phyloP scores from a whole-genome alignment of 2,329 filamentous ascomycete species.

The Aulographum hederae region DNA sequence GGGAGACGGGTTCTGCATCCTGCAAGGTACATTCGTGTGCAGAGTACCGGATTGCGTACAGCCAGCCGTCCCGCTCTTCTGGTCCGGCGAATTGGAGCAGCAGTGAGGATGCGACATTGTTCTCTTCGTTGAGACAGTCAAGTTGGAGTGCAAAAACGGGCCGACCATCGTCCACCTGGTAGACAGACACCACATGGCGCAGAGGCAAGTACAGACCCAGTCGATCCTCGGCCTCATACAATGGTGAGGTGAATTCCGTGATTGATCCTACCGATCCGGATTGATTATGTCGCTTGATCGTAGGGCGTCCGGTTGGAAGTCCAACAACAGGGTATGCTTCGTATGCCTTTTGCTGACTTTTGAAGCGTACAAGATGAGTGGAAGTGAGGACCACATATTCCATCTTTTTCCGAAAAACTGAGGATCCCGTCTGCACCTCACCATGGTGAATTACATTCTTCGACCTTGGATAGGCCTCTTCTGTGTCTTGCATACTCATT shows the following conservation, averaged over 20 bases:
- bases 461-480: no score
- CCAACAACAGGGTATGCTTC: no score
- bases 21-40: conserved; percentile 35
- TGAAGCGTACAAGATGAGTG: conserved; percentile 48
- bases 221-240: conserved; percentile 13
- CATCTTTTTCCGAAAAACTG: conserved; percentile 54
- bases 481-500: no score
- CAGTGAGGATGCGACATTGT: conserved; percentile 40
- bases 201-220: conserved; percentile 43
- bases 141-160: conserved; percentile 50
- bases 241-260: no score
- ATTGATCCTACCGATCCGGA: no score
- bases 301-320: no score
- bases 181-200: conserved; percentile 48
- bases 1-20: conserved; percentile 34
- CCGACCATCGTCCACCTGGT: conserved; percentile 47
- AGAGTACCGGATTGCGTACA: conserved; percentile 40
- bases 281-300: no score
- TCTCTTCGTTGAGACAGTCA: conserved; percentile 48
- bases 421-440: conserved; percentile 50
- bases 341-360: conserved; percentile 45
- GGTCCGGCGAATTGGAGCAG: conserved; percentile 46
- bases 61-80: conserved; percentile 48
- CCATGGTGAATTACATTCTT: conserved; percentile 43
- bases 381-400: conserved; percentile 57